Conservation (phyloP, 2,329 filamentous ascomycete species). For the Colletotrichum neosansevieriae region DNA sequence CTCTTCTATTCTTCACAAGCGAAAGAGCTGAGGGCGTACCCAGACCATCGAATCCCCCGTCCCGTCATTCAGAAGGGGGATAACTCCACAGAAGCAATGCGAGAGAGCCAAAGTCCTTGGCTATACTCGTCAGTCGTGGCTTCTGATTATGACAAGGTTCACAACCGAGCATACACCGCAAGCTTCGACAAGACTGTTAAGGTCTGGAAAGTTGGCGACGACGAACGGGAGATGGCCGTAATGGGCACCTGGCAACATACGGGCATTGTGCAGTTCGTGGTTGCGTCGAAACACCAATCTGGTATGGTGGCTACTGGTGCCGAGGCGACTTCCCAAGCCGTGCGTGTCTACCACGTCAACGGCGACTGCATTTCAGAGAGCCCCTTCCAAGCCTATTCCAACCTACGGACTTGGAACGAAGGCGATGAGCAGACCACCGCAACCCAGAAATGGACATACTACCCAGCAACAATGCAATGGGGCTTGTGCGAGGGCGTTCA, state of each 20-base stretch:
- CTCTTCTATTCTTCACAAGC: constrained; percentile 63
- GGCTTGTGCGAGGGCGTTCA: constrained; percentile 58
- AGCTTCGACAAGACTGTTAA: constrained; percentile 74
- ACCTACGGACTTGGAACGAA: constrained; percentile 46
- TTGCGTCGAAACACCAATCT: constrained; percentile 60
- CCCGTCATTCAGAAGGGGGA: constrained; percentile 65
- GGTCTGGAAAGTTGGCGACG: constrained; percentile 61
- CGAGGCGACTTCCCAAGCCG: constrained; percentile 65
- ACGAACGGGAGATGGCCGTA: constrained; percentile 56
- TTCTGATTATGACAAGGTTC: constrained; percentile 64
- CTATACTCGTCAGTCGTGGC: constrained; percentile 73
- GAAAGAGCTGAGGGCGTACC: constrained; percentile 62
- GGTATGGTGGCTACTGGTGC: constrained; percentile 70
- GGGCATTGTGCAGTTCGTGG: constrained; percentile 73
- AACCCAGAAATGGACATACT: constrained; percentile 68
- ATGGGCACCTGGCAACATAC: constrained; percentile 67
- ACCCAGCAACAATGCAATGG: constrained; percentile 74
- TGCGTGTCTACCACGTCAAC: constrained; percentile 67
- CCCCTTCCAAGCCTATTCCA: constrained; percentile 55
- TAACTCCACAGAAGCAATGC: constrained; percentile 68
- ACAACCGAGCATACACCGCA: constrained; percentile 66
- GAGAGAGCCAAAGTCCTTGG: constrained; percentile 71
- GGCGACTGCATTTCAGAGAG: constrained; percentile 51
- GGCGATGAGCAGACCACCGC: constrained; percentile 49
- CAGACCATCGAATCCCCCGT: constrained; percentile 69